Base-by-base conservation (phyloP, 768 basidiomycete species). In the Amanita inopinata region DNA sequence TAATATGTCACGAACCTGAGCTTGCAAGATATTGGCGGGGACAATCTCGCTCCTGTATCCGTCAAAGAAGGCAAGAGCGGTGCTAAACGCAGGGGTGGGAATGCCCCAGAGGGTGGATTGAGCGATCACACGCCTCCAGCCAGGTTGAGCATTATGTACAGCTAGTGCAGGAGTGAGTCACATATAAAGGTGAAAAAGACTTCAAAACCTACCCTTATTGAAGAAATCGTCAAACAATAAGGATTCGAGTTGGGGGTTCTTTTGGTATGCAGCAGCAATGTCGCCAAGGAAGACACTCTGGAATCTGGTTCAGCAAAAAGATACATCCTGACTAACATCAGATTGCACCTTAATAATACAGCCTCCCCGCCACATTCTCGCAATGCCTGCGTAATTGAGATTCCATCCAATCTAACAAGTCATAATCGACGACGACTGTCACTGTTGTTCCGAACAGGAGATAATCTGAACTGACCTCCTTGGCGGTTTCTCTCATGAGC, bases 331-430 rank as follows among this genome's bases (percentile, higher is more conserved):
- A 36, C 33, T 2, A 14, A 4, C 20, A 23, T 20, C 11, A 44
- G 1, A 18, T 28, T 52, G 50, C 46, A 78, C 85, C 77, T 94
- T 94, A 76, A 99, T 98, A 65, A 99, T 99, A 64, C 94, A 98
- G 52, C 96, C 96, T 52, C 96, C 96, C 56, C 94, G 90, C 96
- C 96, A 99, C 92, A 99, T 99, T 53, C 74, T 79, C 24, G 96
- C 96, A 58, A 99, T 98, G 48, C 92, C 93, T 54, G 92, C 83
- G 61, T 94, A 94, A 76, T 98, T 97, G 61, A 99, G 70, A 62
- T 86, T 79, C 94, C 94, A 99, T 50, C 57, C 61, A 53, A 84
- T 57, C 83, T 86, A 48, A 12, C 24, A 14, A 3, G 6, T n/a
- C n/a, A 19, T n/a, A n/a, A 35, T 25, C 19, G 6, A 28, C 24